phyloP scores from a whole-genome alignment of 2,329 filamentous ascomycete species.

The Proliferodiscus dingleyae region DNA sequence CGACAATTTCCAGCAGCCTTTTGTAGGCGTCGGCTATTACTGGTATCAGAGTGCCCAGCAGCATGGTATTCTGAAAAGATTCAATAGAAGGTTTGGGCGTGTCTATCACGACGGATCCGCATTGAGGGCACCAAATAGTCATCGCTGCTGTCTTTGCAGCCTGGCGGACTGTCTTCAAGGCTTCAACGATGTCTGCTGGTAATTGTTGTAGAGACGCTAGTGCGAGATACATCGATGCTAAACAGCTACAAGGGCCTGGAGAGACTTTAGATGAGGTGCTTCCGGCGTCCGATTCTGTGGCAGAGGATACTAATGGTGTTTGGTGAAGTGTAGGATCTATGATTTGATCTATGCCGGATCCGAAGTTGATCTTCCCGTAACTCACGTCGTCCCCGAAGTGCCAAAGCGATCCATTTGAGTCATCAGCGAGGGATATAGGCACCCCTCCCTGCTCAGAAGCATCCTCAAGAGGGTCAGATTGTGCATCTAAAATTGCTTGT shows the following conservation, averaged over 20 bases:
- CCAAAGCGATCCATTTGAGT: slow-evolving; percentile 12
- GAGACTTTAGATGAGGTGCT: slow-evolving; percentile 5
- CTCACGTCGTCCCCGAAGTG: slow-evolving; percentile 21
- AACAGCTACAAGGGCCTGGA: slow-evolving; percentile 21
- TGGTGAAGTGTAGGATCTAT: slow-evolving; percentile 4
- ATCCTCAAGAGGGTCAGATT: neutral
- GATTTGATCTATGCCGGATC: neutral
- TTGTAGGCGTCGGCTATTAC: slow-evolving; percentile 54
- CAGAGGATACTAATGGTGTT: slow-evolving; percentile 7
- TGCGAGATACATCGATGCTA: slow-evolving; percentile 30
- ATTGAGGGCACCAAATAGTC: slow-evolving; percentile 46
- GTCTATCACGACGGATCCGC: slow-evolving; percentile 38
- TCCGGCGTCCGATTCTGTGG: slow-evolving; percentile 16
- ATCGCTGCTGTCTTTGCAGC: slow-evolving; percentile 36
- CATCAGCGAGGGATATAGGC: neutral
- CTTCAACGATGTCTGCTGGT: slow-evolving; percentile 24
- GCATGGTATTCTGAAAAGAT: slow-evolving; percentile 54
- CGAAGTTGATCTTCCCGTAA: slow-evolving; percentile 18
- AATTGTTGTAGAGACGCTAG: slow-evolving; percentile 27
- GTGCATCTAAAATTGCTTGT: neutral
- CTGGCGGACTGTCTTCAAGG: slow-evolving; percentile 23
- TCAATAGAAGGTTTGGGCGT: slow-evolving; percentile 41
- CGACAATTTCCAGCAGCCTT: slow-evolving; percentile 49
- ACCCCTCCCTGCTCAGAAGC: slow-evolving; percentile 1
- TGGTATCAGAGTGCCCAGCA: slow-evolving; percentile 52